Evolutionary conservation across 495 filamentous ascomycete genomes (phyloP).

Genomic region (Saxispiralis lemnorum): DNA sequence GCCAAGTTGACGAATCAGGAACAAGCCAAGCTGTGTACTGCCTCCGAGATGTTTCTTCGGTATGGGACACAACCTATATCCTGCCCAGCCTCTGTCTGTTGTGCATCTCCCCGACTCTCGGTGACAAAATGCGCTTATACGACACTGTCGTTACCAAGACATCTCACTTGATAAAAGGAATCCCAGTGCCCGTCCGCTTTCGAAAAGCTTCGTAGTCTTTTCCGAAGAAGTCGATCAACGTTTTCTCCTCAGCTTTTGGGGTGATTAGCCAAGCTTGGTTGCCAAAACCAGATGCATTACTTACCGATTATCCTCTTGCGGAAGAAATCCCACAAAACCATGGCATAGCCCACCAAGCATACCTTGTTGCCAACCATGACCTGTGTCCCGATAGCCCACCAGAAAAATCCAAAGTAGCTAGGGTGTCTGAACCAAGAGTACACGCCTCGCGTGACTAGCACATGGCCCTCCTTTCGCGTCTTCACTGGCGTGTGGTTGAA

Average conservation of each 20-base stretch:
- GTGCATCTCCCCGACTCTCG: too few species aligned
- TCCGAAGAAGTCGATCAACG: conserved; percentile 66
- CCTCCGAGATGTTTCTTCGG: too few species aligned
- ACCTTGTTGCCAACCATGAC: conserved; percentile 69
- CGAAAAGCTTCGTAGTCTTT: conserved; percentile 63
- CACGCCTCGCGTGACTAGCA: conserved; percentile 58
- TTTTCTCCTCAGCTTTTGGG: conserved; percentile 52
- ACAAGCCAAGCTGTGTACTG: too few species aligned
- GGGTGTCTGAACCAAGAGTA: conserved; percentile 59
- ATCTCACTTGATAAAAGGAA: conserved; percentile 40
- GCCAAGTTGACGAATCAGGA: too few species aligned
- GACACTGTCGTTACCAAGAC: too few species aligned
- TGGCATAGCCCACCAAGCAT: conserved; percentile 54
- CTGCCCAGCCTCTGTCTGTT: too few species aligned
- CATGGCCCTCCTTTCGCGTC: conserved; percentile 45
- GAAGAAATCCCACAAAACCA: conserved; percentile 78
- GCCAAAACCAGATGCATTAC: conserved; percentile 17
- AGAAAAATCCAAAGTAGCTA: conserved; percentile 93
- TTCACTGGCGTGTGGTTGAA: conserved; percentile 81
- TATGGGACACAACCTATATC: too few species aligned
- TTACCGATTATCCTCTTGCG: conserved; percentile 44
- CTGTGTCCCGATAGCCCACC: conserved; percentile 93
- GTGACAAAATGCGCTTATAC: too few species aligned
- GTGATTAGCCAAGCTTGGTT: conserved; percentile 3
- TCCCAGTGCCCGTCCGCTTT: conserved; percentile 47